Percentiles rank a stretch among this genome's conserved stretches.
Conservation (phyloP, 768 basidiomycete genomes). For the Leccinellum albellum region DNA sequence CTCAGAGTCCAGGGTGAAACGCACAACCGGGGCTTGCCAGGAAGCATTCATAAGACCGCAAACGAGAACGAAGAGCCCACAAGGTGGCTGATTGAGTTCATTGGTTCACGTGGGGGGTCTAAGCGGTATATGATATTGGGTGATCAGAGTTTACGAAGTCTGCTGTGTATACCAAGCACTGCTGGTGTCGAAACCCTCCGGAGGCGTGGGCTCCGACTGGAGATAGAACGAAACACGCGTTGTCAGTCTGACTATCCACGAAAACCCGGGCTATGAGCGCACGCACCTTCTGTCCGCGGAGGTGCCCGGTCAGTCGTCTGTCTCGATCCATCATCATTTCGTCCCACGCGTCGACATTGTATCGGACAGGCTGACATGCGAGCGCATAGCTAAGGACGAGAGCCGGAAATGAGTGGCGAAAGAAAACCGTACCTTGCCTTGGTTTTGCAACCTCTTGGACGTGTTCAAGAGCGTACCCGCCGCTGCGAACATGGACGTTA, state of each 20-base stretch:
- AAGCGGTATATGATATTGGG: conserved; percentile 18
- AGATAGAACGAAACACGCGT: neutral
- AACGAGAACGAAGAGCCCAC: neutral
- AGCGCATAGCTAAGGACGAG: neutral
- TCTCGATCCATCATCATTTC: conserved; percentile 96
- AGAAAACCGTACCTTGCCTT: conserved; percentile 70
- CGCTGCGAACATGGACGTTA: conserved; percentile 85
- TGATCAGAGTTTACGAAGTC: conserved; percentile 30
- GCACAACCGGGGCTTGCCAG: neutral
- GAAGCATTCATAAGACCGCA: neutral
- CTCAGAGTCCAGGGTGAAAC: neutral
- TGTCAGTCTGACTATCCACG: neutral
- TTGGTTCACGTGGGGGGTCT: conserved; percentile 2
- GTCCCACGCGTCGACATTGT: conserved; percentile 87
- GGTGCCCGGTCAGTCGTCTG: conserved; percentile 79
- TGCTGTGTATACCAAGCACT: conserved; percentile 72
- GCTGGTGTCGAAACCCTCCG: conserved; percentile 66
- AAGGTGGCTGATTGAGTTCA: neutral
- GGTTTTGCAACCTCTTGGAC: conserved; percentile 78
- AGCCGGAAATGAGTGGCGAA: neutral
- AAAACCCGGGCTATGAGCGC: neutral
- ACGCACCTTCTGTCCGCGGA: conserved; percentile 82
- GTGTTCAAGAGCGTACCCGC: conserved; percentile 84
- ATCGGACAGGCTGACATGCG: conserved; percentile 65
- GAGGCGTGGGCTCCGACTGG: conserved; percentile 66